Percentiles rank a stretch among this genome's conserved stretches.
Evolutionary conservation across 2,329 filamentous ascomycete species (phyloP).

Genomic region (Aplosporella prunicola): DNA sequence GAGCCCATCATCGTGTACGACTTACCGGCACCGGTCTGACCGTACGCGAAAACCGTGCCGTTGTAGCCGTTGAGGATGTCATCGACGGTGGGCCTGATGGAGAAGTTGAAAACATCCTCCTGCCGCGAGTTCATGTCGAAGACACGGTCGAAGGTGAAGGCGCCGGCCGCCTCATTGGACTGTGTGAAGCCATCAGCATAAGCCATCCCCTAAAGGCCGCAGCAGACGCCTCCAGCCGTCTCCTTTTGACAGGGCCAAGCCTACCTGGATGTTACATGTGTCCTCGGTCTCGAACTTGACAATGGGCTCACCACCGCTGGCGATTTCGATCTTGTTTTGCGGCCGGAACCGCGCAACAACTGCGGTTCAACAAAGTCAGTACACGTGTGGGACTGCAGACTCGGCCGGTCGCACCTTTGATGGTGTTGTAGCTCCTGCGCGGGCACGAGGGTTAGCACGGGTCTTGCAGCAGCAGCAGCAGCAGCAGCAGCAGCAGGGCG

Average conservation of each 20-base stretch:
- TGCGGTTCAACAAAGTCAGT: conserved; percentile 33
- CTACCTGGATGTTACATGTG: conserved; percentile 76
- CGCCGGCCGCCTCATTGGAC: conserved; percentile 72
- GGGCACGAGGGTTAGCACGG: conserved; percentile 36
- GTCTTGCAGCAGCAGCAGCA: conserved; percentile 23
- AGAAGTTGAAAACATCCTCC: conserved; percentile 94
- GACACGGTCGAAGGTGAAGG: conserved; percentile 90
- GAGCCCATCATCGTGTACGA: conserved; percentile 99
- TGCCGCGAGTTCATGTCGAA: conserved; percentile 92
- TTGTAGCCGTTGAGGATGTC: conserved; percentile 99
- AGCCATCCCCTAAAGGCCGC: neutral
- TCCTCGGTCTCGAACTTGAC: conserved; percentile 83
- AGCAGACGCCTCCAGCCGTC: neutral
- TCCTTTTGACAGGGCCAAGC: conserved; percentile 17
- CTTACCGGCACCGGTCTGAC: conserved; percentile 96
- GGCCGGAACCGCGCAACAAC: conserved; percentile 97
- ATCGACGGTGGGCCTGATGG: conserved; percentile 89
- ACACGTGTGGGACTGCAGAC: neutral
- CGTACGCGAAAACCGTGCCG: conserved; percentile 96
- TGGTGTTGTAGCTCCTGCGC: conserved; percentile 35
- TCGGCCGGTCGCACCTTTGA: conserved; percentile 33
- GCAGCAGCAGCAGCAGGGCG: conserved; percentile 1
- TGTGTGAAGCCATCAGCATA: conserved; percentile 32
- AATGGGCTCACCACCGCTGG: conserved; percentile 82
- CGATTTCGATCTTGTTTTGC: conserved; percentile 89